Evolutionary conservation across 345 rosid genomes (phyloP).

Genomic region (Citrus maxima): DNA sequence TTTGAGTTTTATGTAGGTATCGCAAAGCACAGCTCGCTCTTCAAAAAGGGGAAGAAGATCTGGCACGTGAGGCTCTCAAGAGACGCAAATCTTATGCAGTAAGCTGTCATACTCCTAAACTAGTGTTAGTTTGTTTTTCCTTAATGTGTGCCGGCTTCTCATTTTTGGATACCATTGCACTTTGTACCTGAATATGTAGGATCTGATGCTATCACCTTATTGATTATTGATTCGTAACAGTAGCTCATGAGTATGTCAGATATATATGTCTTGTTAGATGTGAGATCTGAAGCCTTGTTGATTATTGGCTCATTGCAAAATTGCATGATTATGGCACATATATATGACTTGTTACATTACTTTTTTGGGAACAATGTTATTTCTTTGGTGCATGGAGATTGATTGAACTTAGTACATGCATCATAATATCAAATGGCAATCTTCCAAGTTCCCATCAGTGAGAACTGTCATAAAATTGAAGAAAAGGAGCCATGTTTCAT

Average conservation of each 20-base stretch:
- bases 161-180: background rate
- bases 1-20: conserved; percentile 44
- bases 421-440: background rate
- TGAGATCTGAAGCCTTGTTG: background rate
- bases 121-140: background rate
- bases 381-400: background rate
- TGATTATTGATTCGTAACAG: background rate
- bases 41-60: conserved; percentile 78
- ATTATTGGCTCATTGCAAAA: background rate
- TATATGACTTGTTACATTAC: background rate
- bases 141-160: background rate
- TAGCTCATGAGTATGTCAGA: background rate
- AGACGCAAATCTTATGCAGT: conserved; percentile 76
- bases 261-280: background rate
- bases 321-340: background rate
- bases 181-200: background rate
- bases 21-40: conserved; percentile 80
- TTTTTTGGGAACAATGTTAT: background rate
- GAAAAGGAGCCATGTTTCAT: too few species aligned
- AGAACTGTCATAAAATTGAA: background rate
- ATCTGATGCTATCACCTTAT: background rate
- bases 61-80: conserved; percentile 85
- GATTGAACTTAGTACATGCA: background rate
- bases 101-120: conserved; percentile 22
- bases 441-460: background rate